Conservation (phyloP, 1,139 yeast species). For the Pichia sp. region DNA sequence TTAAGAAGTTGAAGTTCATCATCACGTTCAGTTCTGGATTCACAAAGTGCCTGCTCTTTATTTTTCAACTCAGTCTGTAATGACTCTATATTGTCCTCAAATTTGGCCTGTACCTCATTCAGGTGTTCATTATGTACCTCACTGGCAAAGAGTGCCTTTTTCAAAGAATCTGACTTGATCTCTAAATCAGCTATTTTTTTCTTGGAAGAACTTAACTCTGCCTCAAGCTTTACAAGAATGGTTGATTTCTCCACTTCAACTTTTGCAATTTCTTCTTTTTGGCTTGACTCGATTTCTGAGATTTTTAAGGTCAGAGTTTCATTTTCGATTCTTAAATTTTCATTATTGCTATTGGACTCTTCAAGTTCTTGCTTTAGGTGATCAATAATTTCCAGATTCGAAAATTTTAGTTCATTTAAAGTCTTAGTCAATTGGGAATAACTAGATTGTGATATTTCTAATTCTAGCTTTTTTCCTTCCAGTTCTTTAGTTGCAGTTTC, state of each 20-base stretch:
- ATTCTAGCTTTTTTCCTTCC: conserved; percentile 8
- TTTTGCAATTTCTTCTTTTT: neutral
- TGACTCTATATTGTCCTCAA: neutral
- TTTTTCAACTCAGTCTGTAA: neutral
- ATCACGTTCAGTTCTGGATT: neutral
- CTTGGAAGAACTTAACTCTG: neutral
- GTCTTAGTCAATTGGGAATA: conserved; percentile 6
- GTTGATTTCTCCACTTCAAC: neutral
- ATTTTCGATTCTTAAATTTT: neutral
- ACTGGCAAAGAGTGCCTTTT: neutral
- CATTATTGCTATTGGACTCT: conserved; percentile 1
- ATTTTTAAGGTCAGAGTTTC: neutral
- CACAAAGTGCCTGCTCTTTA: neutral
- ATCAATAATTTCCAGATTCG: conserved; percentile 2
- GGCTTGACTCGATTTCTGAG: neutral
- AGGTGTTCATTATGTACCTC: neutral
- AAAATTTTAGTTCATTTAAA: conserved; percentile 4
- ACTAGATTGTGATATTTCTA: conserved; percentile 1
- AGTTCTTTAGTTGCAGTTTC: neutral
- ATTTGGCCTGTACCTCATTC: neutral
- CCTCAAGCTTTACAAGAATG: neutral
- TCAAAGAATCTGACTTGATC: neutral
- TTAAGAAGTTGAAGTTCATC: neutral
- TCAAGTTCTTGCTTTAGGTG: conserved; percentile 4
- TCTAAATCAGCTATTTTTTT: neutral